Evolutionary conservation across 345 rosid species (phyloP), one percentile per base, ranked within the genome.

Genomic region (Microthlaspi erraticum): DNA sequence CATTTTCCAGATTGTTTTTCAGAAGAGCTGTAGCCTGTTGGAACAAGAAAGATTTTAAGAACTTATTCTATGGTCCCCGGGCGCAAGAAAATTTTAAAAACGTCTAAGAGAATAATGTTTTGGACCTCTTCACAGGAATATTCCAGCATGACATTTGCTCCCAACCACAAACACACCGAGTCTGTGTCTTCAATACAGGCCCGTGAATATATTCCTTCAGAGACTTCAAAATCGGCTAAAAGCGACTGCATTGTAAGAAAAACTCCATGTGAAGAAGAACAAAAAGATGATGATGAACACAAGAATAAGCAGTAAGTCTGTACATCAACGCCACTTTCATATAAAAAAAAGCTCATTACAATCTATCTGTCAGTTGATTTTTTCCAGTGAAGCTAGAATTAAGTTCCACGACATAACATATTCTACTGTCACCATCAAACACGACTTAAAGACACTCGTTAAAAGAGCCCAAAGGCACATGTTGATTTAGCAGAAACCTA

Each of bases 101-200:
- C 16, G 12, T 18, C 6, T 10, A 20, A 60, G 55, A 60, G 59
- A 44, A 54, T 50, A 45, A 45, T 41, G 66, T 64, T 52, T 66
- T 26, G 41, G 64, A 90, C 94, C 99, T 88, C 96, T 71, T 85
- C 92, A 41, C 86, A 81, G 61, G 99, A 89, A 79, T 92, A 90
- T 80, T 94, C 99, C 79, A 90, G 82, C 98, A 92, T 92, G 75
- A 95, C 96, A 78, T 92, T 95, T 68, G 97, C 97, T 70, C 91
- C 98, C 17, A 92, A 79, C 98, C 98, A 95, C 74, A 95, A 79
- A 77, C 98, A 88, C 29, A 95, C 97, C 0, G 90, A 88, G 70
- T 88, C 96, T 1, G 76, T 59, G 62, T 90, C 87, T 71, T 86
- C 86, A 69, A 92, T 82, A 66, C 73, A 20, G 77, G 97, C 90